Evolutionary conservation across 2,329 filamentous ascomycete species (phyloP).

Genomic region (Periconia sp.): DNA sequence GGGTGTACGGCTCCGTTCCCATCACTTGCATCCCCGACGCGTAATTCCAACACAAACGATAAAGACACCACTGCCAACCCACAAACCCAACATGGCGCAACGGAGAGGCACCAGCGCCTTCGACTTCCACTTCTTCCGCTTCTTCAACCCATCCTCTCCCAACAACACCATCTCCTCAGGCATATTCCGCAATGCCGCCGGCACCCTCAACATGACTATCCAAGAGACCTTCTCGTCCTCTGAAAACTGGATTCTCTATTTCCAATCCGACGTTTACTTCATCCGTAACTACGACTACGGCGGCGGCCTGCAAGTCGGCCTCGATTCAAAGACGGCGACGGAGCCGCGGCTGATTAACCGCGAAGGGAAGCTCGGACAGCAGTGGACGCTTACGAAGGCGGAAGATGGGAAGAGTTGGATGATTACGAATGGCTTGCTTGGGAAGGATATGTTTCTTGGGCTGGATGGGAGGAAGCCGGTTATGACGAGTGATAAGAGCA

Average conservation of each 20-base stretch:
- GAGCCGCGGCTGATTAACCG: conserved; percentile 7
- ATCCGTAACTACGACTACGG: conserved; percentile 23
- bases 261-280: conserved; percentile 21
- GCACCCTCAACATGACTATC: conserved; percentile 13
- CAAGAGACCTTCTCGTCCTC: conserved; percentile 5
- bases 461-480: conserved; percentile 4
- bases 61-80: too few species aligned
- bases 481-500: conserved; percentile 7
- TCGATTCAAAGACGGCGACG: not conserved
- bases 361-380: conserved; percentile 13
- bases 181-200: not conserved
- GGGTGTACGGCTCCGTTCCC: too few species aligned
- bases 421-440: conserved; percentile 13
- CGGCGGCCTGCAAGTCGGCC: conserved; percentile 15
- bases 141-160: conserved; percentile 6
- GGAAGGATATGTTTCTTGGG: conserved; percentile 5
- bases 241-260: conserved; percentile 26
- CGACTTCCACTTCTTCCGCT: conserved; percentile 11
- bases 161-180: conserved; percentile 10
- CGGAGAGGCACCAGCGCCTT: conserved; percentile 2
- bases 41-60: too few species aligned
- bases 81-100: too few species aligned
- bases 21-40: too few species aligned
- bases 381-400: conserved; percentile 11
- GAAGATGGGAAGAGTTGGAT: conserved; percentile 5